phyloP scores from a whole-genome alignment of 257 asterid species.

The Ligustrum vulgare region DNA sequence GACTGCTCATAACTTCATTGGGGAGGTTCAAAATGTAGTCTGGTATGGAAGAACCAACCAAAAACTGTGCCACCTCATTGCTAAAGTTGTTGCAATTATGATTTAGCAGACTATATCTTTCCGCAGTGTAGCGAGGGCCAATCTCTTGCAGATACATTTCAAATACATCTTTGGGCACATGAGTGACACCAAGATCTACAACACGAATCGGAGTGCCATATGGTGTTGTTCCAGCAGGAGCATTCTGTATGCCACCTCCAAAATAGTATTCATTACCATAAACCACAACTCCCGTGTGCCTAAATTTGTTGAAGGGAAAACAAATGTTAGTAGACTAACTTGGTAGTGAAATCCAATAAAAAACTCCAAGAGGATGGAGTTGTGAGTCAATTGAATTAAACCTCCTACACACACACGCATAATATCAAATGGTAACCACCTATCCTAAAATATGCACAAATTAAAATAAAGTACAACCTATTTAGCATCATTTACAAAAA shows the following conservation, averaged over 20 bases:
- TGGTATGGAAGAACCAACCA: slow-evolving; percentile 70
- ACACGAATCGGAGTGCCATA: slow-evolving; percentile 82
- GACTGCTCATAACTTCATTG: slow-evolving; percentile 82
- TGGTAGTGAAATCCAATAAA: background rate
- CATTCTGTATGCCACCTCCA: slow-evolving; percentile 83
- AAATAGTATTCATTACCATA: slow-evolving; percentile 86
- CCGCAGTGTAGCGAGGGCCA: slow-evolving; percentile 81
- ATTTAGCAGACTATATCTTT: slow-evolving; percentile 70
- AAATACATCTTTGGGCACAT: slow-evolving; percentile 84
- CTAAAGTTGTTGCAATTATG: slow-evolving; percentile 97
- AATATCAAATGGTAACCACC: no score
- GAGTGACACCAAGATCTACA: slow-evolving; percentile 82
- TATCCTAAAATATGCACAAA: no score
- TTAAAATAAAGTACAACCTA: no score
- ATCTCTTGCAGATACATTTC: slow-evolving; percentile 81
- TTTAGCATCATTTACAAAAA: no score
- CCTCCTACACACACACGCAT: background rate
- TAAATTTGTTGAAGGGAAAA: slow-evolving; percentile 23
- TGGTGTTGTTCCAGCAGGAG: slow-evolving; percentile 73
- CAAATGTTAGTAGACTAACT: background rate
- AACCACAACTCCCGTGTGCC: slow-evolving; percentile 96
- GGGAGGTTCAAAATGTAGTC: slow-evolving; percentile 87
- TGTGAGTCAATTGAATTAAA: background rate
- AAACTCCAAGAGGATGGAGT: background rate
- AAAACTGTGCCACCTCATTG: slow-evolving; percentile 88